Evolutionary conservation across 768 basidiomycete genomes (phyloP).

Genomic region (Clavulina sp.): DNA sequence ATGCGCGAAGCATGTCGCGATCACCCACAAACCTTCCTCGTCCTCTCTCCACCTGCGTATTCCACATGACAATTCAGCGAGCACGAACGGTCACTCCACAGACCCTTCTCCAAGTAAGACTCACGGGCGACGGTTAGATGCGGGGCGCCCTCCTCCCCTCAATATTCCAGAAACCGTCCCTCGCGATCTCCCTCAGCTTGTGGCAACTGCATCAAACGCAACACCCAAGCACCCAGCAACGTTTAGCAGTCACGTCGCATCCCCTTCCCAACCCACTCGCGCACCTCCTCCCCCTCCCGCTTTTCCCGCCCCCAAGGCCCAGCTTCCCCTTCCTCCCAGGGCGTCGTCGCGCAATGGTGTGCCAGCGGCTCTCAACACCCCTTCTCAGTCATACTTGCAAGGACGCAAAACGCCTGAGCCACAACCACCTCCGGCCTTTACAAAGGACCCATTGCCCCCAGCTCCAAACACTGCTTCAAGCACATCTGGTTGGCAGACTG

Average conservation of each 20-base stretch:
- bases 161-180: conserved; percentile 40
- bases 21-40: conserved; percentile 14
- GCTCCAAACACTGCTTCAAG: conserved; percentile 14
- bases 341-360: conserved; percentile 18
- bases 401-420: background rate
- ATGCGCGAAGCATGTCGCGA: conserved; percentile 19
- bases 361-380: conserved; percentile 15
- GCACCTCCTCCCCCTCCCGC: conserved; percentile 34
- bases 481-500: conserved; percentile 1
- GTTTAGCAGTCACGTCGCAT: conserved; percentile 9
- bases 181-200: conserved; percentile 52
- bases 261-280: conserved; percentile 15
- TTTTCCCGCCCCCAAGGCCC: conserved; percentile 49
- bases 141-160: conserved; percentile 65
- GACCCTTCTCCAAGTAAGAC: background rate
- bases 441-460: conserved; percentile 21
- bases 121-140: conserved; percentile 31
- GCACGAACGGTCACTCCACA: conserved; percentile 6
- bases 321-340: conserved; percentile 37
- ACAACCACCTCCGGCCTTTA: conserved; percentile 23
- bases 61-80: conserved; percentile 12
- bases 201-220: conserved; percentile 29
- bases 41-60: conserved; percentile 13
- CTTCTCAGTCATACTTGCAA: background rate
- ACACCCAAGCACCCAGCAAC: conserved; percentile 21